Conservation (phyloP, 1,139 yeast genomes). For the Yamadazyma buinensis region DNA sequence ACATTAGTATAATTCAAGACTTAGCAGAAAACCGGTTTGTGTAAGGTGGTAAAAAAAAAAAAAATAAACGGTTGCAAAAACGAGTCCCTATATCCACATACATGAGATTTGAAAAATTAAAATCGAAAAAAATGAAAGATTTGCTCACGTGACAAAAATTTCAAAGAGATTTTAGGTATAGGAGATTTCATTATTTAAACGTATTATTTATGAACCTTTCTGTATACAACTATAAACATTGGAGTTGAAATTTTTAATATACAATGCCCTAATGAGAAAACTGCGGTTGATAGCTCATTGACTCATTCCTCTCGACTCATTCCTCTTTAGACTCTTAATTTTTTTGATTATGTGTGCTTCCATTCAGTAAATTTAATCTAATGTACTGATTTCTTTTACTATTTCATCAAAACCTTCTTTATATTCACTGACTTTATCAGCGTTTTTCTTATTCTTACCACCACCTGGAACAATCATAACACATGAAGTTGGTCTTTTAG, state of each 20-base stretch:
- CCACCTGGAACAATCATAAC: constrained; percentile 98
- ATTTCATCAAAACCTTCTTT: constrained; percentile 91
- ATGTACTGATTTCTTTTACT: constrained; percentile 75
- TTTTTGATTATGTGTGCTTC: background rate
- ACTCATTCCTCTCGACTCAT: too few species aligned
- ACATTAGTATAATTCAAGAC: constrained; percentile 1
- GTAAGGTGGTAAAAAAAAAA: too few species aligned
- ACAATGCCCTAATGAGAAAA: constrained; percentile 3
- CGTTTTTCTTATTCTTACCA: constrained; percentile 76
- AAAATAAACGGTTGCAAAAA: constrained; percentile 8
- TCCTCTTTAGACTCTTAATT: background rate
- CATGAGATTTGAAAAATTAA: too few species aligned
- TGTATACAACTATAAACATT: constrained; percentile 4
- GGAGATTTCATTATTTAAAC: constrained; percentile 1
- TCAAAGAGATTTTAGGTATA: too few species aligned
- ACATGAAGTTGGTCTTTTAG: constrained; percentile 98
- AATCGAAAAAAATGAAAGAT: too few species aligned
- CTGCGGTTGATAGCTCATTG: too few species aligned
- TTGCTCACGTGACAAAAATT: too few species aligned
- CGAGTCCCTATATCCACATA: too few species aligned
- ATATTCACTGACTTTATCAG: constrained; percentile 83
- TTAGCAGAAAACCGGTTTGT: background rate
- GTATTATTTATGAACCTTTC: constrained; percentile 6
- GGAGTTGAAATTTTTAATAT: constrained; percentile 2
- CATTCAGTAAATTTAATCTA: constrained; percentile 21